These are phyloP conservation scores for Albizia julibrissin DNA, from an alignment of 306 rosid genomes.

Conservation along the genomic window DNA sequence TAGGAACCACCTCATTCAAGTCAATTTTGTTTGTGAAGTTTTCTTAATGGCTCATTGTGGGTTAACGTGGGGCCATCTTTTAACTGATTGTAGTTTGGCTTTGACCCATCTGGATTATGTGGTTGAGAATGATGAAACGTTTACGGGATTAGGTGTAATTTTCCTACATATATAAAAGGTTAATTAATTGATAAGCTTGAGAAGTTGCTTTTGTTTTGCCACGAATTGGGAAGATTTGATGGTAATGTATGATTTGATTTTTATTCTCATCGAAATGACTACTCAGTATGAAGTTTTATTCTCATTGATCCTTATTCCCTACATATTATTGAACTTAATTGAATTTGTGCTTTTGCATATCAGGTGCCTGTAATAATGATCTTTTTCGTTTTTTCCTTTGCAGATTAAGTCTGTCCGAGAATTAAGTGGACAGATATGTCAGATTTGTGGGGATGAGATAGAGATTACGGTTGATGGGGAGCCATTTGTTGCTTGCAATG, in stretches of 20 bases:
- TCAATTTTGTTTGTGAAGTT: constrained; percentile 13
- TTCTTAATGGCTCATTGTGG: background rate
- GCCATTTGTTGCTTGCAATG: constrained; percentile 93
- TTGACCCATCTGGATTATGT: background rate
- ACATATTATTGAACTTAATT: constrained; percentile 5
- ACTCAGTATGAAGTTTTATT: background rate
- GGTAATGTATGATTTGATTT: constrained; percentile 20
- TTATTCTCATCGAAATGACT: constrained; percentile 21
- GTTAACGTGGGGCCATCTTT: constrained; percentile 6
- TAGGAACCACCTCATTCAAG: background rate
- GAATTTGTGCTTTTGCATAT: background rate
- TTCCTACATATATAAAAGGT: background rate
- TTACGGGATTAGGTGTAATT: background rate
- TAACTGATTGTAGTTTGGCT: background rate
- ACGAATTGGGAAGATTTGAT: constrained; percentile 30
- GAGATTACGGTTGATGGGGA: constrained; percentile 84
- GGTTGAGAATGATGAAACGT: background rate
- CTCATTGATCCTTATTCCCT: background rate
- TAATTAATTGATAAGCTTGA: constrained; percentile 19
- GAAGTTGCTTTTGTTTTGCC: constrained; percentile 22
- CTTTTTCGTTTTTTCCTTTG: constrained; percentile 25
- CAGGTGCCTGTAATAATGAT: constrained; percentile 23
- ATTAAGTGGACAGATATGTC: constrained; percentile 84
- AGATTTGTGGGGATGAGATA: constrained; percentile 81
- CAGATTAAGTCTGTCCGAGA: constrained; percentile 83